phyloP scores from a whole-genome alignment of 805 yeast species.

The Wickerhamiella musiphila region DNA sequence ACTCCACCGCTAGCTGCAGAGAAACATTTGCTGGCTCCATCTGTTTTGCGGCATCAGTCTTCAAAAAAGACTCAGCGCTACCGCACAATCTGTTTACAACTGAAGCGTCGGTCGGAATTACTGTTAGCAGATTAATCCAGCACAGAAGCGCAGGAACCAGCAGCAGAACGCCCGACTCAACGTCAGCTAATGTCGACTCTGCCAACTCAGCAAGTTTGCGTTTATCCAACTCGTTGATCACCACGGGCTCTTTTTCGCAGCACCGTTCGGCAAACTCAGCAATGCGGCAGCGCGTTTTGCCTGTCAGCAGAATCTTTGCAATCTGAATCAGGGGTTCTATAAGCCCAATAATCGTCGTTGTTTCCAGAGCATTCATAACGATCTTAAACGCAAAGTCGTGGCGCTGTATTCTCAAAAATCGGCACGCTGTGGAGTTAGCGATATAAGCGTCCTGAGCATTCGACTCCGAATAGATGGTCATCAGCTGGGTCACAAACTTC shows the following conservation, averaged over 20 bases:
- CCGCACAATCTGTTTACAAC: constrained; percentile 20
- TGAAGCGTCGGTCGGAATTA: constrained; percentile 21
- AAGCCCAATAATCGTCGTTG: constrained; percentile 48
- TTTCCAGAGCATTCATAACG: constrained; percentile 41
- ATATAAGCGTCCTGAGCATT: constrained; percentile 19
- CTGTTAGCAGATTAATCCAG: constrained; percentile 36
- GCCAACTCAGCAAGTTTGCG: not conserved
- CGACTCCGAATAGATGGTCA: constrained; percentile 22
- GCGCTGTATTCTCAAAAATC: constrained; percentile 39
- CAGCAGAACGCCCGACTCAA: not conserved
- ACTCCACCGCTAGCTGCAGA: constrained; percentile 1
- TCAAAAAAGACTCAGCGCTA: constrained; percentile 14
- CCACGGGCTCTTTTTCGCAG: constrained; percentile 3
- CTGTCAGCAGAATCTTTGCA: constrained; percentile 39
- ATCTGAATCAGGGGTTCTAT: constrained; percentile 47
- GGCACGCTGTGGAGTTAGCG: constrained; percentile 44
- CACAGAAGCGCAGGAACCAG: constrained; percentile 25
- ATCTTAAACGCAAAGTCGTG: constrained; percentile 43
- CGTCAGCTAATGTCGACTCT: not conserved
- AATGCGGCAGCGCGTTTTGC: constrained; percentile 6
- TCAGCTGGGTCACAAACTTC: constrained; percentile 27
- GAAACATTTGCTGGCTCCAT: not conserved
- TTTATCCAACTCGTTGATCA: not conserved
- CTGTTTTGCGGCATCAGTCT: not conserved
- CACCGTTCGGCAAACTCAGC: constrained; percentile 1